These are phyloP conservation scores for Sporothrix humicola DNA, from an alignment of 2,329 filamentous ascomycete species.

Conservation along the genomic window DNA sequence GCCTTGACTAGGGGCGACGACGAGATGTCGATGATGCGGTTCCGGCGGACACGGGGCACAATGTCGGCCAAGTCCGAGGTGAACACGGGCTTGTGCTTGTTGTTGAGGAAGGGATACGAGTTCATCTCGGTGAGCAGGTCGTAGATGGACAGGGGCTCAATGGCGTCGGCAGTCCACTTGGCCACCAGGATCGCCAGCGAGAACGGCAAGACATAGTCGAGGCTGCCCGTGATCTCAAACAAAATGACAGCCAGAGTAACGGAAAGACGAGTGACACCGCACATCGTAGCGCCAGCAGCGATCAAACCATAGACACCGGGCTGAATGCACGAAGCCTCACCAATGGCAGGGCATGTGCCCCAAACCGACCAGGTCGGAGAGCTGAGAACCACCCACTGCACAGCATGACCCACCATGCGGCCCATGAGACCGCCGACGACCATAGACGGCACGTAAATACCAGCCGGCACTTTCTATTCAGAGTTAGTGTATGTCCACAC, in stretches of 20 bases:
- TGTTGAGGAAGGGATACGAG: slow-evolving; percentile 95
- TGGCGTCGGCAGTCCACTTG: slow-evolving; percentile 97
- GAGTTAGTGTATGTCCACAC: slow-evolving; percentile 16
- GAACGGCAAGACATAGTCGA: slow-evolving; percentile 95
- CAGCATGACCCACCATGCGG: slow-evolving; percentile 81
- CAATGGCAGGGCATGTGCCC: slow-evolving; percentile 70
- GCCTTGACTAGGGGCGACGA: slow-evolving; percentile 80
- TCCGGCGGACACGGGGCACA: slow-evolving; percentile 72
- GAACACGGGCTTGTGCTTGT: slow-evolving; percentile 90
- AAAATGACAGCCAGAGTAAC: slow-evolving; percentile 94
- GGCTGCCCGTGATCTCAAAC: slow-evolving; percentile 91
- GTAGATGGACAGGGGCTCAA: slow-evolving; percentile 94
- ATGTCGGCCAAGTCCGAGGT: slow-evolving; percentile 89
- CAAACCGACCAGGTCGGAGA: slow-evolving; percentile 77
- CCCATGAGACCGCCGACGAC: slow-evolving; percentile 94
- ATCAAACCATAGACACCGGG: slow-evolving; percentile 97
- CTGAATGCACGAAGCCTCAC: slow-evolving; percentile 83
- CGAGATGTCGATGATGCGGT: slow-evolving; percentile 87
- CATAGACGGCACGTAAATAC: slow-evolving; percentile 99
- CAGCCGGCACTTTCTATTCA: slow-evolving; percentile 81
- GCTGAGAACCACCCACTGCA: slow-evolving; percentile 79
- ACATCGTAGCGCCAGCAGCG: slow-evolving; percentile 96
- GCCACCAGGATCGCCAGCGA: slow-evolving; percentile 88
- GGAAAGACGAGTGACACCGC: slow-evolving; percentile 89
- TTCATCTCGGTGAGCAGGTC: slow-evolving; percentile 97